Evolutionary conservation across 495 filamentous ascomycete species (phyloP).

Genomic region (Durotheca rogersii): DNA sequence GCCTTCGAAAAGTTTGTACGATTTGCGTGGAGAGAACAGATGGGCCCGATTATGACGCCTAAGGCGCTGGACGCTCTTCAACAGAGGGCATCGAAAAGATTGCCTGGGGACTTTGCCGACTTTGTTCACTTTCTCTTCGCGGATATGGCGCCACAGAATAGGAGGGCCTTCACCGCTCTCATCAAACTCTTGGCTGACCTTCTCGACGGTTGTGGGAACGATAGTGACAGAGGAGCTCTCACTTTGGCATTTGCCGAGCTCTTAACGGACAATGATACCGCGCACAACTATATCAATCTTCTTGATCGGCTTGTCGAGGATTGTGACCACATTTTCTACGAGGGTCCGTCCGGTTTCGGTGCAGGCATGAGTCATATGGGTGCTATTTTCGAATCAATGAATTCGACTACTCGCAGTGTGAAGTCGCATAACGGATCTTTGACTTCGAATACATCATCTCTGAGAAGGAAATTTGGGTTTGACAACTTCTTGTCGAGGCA

Average conservation of each 20-base stretch:
- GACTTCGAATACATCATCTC: conserved; percentile 72
- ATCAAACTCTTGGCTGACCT: conserved; percentile 86
- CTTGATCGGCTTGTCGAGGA: conserved; percentile 92
- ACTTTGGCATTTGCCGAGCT: conserved; percentile 90
- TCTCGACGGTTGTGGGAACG: conserved; percentile 90
- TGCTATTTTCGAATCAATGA: conserved; percentile 49
- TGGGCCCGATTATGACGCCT: conserved; percentile 75
- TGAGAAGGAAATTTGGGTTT: conserved; percentile 80
- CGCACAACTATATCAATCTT: conserved; percentile 83
- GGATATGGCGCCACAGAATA: conserved; percentile 89
- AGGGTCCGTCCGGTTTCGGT: conserved; percentile 51
- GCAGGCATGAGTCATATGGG: conserved; percentile 34
- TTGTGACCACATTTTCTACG: conserved; percentile 82
- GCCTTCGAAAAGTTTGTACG: conserved; percentile 93
- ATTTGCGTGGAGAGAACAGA: conserved; percentile 83
- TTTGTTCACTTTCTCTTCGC: conserved; percentile 73
- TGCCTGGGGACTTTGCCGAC: conserved; percentile 80
- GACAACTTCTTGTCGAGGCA: conserved; percentile 67
- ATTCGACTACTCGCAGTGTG: conserved; percentile 43
- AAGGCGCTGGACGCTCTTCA: conserved; percentile 68
- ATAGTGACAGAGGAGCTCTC: conserved; percentile 86
- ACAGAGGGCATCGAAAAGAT: conserved; percentile 68
- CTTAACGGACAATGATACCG: conserved; percentile 71
- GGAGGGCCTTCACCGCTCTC: conserved; percentile 79
- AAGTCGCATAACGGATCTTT: conserved; percentile 53